These are phyloP conservation scores for Sporothrix phasma DNA, from an alignment of 2,329 filamentous ascomycete genomes.

Conservation along the genomic window DNA sequence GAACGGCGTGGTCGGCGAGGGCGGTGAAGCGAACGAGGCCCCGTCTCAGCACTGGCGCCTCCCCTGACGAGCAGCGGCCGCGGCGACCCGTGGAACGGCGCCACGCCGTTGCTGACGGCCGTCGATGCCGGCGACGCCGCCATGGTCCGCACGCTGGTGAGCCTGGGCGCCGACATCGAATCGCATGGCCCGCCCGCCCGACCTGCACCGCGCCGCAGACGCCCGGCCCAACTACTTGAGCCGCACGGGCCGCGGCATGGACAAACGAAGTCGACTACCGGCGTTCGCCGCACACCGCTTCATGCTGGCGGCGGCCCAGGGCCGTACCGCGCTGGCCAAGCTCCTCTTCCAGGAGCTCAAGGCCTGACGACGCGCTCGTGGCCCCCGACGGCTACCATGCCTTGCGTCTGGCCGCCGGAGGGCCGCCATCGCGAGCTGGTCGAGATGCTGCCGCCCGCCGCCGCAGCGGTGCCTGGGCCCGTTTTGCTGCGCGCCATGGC, in stretches of 20 bases:
- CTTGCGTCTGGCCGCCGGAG: slow-evolving; percentile 34
- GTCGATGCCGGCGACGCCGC: slow-evolving; percentile 24
- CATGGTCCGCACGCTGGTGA: slow-evolving; percentile 28
- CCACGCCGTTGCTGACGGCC: slow-evolving; percentile 30
- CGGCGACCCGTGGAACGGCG: slow-evolving; percentile 16
- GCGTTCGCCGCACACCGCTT: slow-evolving; percentile 33
- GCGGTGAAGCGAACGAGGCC: neutral
- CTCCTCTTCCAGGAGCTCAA: slow-evolving; percentile 31
- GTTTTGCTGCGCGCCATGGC: slow-evolving; percentile 29
- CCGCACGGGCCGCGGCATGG: neutral
- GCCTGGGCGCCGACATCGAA: slow-evolving; percentile 30
- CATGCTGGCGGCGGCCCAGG: slow-evolving; percentile 33
- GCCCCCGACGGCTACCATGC: slow-evolving; percentile 38
- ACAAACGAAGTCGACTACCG: slow-evolving; percentile 19
- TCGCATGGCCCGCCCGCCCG: slow-evolving; percentile 19
- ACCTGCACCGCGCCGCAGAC: neutral
- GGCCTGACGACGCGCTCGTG: slow-evolving; percentile 34
- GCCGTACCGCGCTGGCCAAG: slow-evolving; percentile 32
- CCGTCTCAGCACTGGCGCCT: neutral
- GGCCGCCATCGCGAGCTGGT: slow-evolving; percentile 35
- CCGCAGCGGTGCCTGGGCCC: slow-evolving; percentile 29
- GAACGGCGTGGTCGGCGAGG: neutral
- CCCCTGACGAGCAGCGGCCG: neutral
- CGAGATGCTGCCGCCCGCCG: slow-evolving; percentile 31
- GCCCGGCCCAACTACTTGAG: neutral